phyloP scores from a whole-genome alignment of 441 rosid genomes.

The Lepidium campestre region DNA sequence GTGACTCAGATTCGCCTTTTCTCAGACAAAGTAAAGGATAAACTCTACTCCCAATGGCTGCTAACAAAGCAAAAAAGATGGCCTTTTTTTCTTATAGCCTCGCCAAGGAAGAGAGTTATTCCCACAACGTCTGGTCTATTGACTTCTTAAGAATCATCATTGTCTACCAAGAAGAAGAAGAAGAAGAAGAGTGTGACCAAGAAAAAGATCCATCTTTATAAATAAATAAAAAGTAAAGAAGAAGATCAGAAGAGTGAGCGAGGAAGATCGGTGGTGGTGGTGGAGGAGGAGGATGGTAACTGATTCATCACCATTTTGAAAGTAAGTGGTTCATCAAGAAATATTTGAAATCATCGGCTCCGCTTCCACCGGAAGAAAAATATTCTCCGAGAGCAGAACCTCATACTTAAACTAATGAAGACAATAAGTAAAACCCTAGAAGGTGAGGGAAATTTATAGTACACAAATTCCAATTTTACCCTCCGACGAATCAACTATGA shows the following conservation, averaged over 20 bases:
- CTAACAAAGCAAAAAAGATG: constrained; percentile 8
- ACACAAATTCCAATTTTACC: constrained; percentile 15
- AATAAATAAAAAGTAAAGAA: background rate
- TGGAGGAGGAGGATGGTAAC: background rate
- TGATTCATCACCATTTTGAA: constrained; percentile 25
- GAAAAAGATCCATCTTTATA: background rate
- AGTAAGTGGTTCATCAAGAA: background rate
- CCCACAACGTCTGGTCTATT: constrained; percentile 30
- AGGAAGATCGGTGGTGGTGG: background rate
- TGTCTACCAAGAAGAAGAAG: constrained; percentile 24
- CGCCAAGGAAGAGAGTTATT: constrained; percentile 33
- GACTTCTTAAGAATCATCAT: constrained; percentile 36
- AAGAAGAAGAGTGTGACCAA: background rate
- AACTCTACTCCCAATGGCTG: constrained; percentile 40
- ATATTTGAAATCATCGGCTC: constrained; percentile 37
- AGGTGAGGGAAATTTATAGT: background rate
- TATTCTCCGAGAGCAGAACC: constrained; percentile 41
- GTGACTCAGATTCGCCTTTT: constrained; percentile 71
- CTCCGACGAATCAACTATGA: background rate
- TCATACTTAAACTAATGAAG: constrained; percentile 52
- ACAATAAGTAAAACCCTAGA: constrained; percentile 5
- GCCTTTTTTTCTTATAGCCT: constrained; percentile 23
- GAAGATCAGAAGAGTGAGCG: background rate
- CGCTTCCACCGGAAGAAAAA: constrained; percentile 26
- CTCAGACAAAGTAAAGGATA: constrained; percentile 35